Evolutionary conservation across 768 basidiomycete species (phyloP).

Genomic region (Lactarius hatsudake): DNA sequence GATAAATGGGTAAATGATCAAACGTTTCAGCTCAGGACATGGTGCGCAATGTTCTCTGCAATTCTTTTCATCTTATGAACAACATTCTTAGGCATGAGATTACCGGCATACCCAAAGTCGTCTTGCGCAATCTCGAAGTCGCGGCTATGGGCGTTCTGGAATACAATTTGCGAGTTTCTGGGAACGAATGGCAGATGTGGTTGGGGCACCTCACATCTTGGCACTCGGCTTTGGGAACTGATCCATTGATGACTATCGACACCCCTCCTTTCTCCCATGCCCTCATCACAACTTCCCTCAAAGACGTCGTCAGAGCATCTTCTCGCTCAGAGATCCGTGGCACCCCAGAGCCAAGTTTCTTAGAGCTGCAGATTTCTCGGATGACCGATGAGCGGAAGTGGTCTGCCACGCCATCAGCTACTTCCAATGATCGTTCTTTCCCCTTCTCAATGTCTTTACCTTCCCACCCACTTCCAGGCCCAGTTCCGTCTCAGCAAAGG

Average conservation of each 20-base stretch:
- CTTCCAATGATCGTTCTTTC: constrained; percentile 1
- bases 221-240: constrained; percentile 20
- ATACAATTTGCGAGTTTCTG: constrained; percentile 23
- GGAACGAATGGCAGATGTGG: constrained; percentile 27
- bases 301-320: constrained; percentile 22
- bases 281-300: constrained; percentile 21
- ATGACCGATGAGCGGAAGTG: neutral
- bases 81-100: constrained; percentile 19
- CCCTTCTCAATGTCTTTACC: constrained; percentile 3
- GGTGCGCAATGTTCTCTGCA: constrained; percentile 29
- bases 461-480: constrained; percentile 3
- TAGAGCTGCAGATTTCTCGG: constrained; percentile 19
- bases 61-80: neutral
- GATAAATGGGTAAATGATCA: constrained; percentile 37
- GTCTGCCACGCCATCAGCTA: neutral
- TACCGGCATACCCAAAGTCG: constrained; percentile 20
- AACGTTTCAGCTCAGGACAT: constrained; percentile 33
- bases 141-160: constrained; percentile 25
- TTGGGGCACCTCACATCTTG: constrained; percentile 26
- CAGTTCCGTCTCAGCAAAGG: constrained; percentile 12
- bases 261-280: constrained; percentile 19
- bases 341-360: constrained; percentile 20
- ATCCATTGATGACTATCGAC: constrained; percentile 17
- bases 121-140: constrained; percentile 24
- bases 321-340: constrained; percentile 12